phyloP scores from a whole-genome alignment of 306 rosid species.

The Erythrophleum fordii region DNA sequence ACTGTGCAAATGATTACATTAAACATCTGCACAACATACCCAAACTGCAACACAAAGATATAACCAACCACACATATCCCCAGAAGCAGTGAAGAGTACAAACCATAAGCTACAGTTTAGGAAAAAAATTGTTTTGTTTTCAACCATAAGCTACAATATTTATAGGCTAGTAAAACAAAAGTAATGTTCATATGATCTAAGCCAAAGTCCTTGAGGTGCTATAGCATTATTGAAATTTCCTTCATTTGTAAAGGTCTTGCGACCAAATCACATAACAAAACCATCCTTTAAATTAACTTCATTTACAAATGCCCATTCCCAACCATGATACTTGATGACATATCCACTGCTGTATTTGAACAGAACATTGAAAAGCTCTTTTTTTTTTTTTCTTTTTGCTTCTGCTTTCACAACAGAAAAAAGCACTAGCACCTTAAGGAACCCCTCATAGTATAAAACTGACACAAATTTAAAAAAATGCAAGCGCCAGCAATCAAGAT shows the following conservation, averaged over 20 bases:
- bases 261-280: not conserved
- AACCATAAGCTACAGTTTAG: conserved; percentile 42
- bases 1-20: conserved; percentile 18
- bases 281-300: conserved; percentile 17
- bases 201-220: conserved; percentile 17
- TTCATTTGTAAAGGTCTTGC: not conserved
- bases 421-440: conserved; percentile 15
- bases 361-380: conserved; percentile 3
- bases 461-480: too few species aligned
- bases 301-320: conserved; percentile 10
- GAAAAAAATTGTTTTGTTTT: not conserved
- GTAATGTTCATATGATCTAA: conserved; percentile 6
- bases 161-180: not conserved
- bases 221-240: conserved; percentile 6
- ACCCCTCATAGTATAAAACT: not conserved
- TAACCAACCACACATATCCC: not conserved
- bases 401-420: conserved; percentile 14
- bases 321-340: conserved; percentile 3
- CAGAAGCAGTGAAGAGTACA: conserved; percentile 34
- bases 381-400: too few species aligned
- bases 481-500: too few species aligned
- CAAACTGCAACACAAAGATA: not conserved
- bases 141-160: too few species aligned
- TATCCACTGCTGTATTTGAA: not conserved
- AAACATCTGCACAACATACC: not conserved